Evolutionary conservation across 2,329 filamentous ascomycete genomes (phyloP).

Genomic region (Penicillium janthinellum): DNA sequence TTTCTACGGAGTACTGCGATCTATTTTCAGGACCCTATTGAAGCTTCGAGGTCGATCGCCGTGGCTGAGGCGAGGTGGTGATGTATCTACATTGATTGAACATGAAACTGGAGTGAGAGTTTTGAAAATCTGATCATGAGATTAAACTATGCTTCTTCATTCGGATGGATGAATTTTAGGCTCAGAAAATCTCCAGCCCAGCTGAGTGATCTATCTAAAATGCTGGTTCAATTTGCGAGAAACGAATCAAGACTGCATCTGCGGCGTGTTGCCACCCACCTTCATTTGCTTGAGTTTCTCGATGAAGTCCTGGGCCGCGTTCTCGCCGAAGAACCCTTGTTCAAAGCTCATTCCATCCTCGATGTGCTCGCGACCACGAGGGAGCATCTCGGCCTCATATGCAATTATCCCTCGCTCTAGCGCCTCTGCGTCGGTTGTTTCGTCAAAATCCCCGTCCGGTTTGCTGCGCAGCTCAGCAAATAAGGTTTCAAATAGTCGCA

Average conservation of each 20-base stretch:
- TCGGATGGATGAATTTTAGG: not conserved
- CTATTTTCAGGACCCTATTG: not conserved
- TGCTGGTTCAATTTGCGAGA: not conserved
- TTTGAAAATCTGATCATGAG: not conserved
- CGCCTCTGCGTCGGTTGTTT: slow-evolving; percentile 4
- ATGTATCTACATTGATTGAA: not conserved
- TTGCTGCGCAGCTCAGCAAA: not conserved
- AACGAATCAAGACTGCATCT: not conserved
- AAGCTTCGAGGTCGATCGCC: not conserved
- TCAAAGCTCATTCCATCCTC: slow-evolving; percentile 11
- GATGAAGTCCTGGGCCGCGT: slow-evolving; percentile 8
- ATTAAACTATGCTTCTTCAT: not conserved
- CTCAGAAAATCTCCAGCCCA: not conserved
- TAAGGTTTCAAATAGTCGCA: slow-evolving; percentile 15
- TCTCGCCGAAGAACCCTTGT: slow-evolving; percentile 8
- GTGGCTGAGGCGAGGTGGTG: not conserved
- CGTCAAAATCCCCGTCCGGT: not conserved
- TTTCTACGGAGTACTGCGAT: not conserved
- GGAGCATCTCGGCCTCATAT: slow-evolving; percentile 31
- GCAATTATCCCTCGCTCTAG: slow-evolving; percentile 24
- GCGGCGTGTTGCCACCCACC: not conserved
- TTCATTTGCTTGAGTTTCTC: not conserved
- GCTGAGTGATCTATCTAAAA: not conserved
- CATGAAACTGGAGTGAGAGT: not conserved
- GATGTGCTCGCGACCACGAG: slow-evolving; percentile 17